phyloP scores from a whole-genome alignment of 768 basidiomycete genomes.

The Sporobolomyces roseus region DNA sequence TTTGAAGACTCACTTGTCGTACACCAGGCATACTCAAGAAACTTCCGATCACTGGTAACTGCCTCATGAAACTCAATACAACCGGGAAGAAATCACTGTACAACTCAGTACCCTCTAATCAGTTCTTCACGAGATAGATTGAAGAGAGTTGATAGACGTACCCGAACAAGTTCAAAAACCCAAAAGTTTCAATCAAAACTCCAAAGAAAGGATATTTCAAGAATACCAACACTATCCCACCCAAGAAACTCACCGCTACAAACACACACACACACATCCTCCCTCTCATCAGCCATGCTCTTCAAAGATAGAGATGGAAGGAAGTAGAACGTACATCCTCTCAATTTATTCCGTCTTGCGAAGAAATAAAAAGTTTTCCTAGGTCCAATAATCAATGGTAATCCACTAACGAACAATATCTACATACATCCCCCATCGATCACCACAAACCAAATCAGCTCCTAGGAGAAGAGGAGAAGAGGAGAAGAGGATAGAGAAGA shows the following conservation, averaged over 20 bases:
- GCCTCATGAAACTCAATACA: slow-evolving; percentile 90
- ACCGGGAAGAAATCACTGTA: slow-evolving; percentile 97
- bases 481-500: neutral
- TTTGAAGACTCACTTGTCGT: slow-evolving; percentile 57
- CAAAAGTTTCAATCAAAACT: slow-evolving; percentile 88
- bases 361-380: slow-evolving; percentile 98
- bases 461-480: neutral
- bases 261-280: neutral
- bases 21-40: slow-evolving; percentile 82
- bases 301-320: slow-evolving; percentile 19
- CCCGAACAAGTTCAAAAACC: slow-evolving; percentile 97
- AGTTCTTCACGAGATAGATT: neutral
- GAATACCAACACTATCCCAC: slow-evolving; percentile 88
- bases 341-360: slow-evolving; percentile 86
- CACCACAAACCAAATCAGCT: neutral
- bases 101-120: neutral
- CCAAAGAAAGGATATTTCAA: slow-evolving; percentile 92
- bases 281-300: neutral
- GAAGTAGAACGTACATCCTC: slow-evolving; percentile 55
- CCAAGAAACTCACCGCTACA: slow-evolving; percentile 68
- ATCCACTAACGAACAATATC: slow-evolving; percentile 89
- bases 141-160: slow-evolving; percentile 47
- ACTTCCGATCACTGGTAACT: slow-evolving; percentile 86
- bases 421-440: slow-evolving; percentile 45
- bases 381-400: slow-evolving; percentile 94